Evolutionary conservation across 2,329 filamentous ascomycete genomes (phyloP), one percentile per base, ranked within the genome.

Genomic region (Trichoderma sp.): DNA sequence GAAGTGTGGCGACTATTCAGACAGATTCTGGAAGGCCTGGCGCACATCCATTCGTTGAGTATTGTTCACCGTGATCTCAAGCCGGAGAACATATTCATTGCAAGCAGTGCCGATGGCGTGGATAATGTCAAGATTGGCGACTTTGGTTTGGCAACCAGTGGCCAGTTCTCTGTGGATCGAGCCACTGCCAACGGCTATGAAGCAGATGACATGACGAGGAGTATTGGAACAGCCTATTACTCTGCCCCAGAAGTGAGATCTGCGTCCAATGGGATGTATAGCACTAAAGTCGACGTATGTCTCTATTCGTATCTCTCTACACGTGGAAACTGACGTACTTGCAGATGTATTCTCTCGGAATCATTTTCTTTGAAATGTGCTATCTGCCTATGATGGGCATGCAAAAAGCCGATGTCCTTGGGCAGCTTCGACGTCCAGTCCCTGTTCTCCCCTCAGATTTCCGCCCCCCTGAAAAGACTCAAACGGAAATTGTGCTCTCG

Each of bases 331-430:
- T 72, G 43, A 74, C 34, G n/a, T 11, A 8, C 28, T 28, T 12
- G 11, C 71, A 90, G 87, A 98, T 99, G 95, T 99, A 96, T 79
- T 98, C 95, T 0, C 86, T 99, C 56, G 96, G 96, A 0, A 93
- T 99, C 74, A 98, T 99, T 71, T 97, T 99, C 83, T 98, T 98
- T 76, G 96, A 99, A 81, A 99, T 99, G 96, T 97, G 93, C 78
- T 95, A 91, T 74, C 82, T 85, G 39, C 86, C 89, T 0, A 88
- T 91, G 82, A 85, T 91, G 79, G 89, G 89, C 5, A 91, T 91
- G 88, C 87, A 91, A 76, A 86, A 90, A 74, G 88, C 87, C 2
- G 82, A 86, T 66, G 87, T 90, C 4, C 85, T 98, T 32, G 87
- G 91, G 67, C 84, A 87, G 70, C 86, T 98, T 56, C 88, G 93